Evolutionary conservation across 192 early-diverging fungal species (phyloP), one percentile per base, ranked within the genome.

Genomic region (Gryganskiella cystojenkinii): DNA sequence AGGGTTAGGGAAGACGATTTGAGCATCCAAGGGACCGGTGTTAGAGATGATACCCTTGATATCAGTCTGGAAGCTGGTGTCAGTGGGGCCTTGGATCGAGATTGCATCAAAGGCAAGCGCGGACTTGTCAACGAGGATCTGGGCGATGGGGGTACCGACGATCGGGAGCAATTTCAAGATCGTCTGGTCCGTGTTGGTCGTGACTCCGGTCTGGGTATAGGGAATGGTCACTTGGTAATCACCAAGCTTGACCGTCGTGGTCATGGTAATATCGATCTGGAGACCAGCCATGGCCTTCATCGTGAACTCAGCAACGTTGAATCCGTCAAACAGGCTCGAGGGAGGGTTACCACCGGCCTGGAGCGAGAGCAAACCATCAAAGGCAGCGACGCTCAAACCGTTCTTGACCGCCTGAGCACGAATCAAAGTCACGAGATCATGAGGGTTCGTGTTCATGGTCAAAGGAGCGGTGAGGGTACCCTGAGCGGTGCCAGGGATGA

Each of bases 11-110:
- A 88, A 83, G 20, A 45, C 2, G 61, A 88, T 86, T 2, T 45
- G 46, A 55, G 86, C 86, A 43, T 70, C 67, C 45, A 88, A 53
- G 10, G 85, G 85, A 76, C 86, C 86, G 17, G 86, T 83, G 25
- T 67, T 54, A 15, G 70, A 67, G 42, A 88, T 83, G 25, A 56
- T 27, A 44, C 84, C 84, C 62, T 47, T 63, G 68, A 84, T 70
- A 52, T 71, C 68, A 15, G 79, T 76, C 13, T 49, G 56, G 51
- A 80, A 74, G 15, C 44, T 54, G 51, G 50, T 51, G 2, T 82
- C 65, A 35, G 81, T 72, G 42, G 83, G 71, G 42, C 28, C 42
- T 33, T 63, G 71, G 47, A 85, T 62, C 11, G 63, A 46, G 35
- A 83, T 45, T 35, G 49, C 62, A 11, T 80, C 71, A 49, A 85